Percentiles rank a stretch among this genome's conserved stretches.
These are phyloP conservation scores for Aspergillus asperescens DNA, from an alignment of 495 filamentous ascomycete species.

Conservation along the genomic window DNA sequence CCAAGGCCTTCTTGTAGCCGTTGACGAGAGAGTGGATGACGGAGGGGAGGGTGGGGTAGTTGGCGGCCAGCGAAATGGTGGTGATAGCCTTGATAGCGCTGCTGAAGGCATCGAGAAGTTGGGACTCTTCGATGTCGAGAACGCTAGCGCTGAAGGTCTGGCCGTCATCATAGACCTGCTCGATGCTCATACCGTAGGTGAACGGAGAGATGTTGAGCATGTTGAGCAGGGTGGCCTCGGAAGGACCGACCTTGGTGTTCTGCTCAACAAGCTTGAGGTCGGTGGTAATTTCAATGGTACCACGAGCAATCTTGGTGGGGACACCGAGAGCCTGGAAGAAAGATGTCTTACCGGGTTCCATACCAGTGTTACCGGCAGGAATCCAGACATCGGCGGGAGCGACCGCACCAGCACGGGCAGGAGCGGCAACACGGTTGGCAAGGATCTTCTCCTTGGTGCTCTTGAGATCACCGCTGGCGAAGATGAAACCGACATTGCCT, in stretches of 20 bases:
- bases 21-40: slow-evolving; percentile 94
- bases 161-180: slow-evolving; percentile 93
- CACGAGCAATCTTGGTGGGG: slow-evolving; percentile 99
- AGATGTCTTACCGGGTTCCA: slow-evolving; percentile 99
- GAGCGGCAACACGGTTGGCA: slow-evolving; percentile 92
- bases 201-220: slow-evolving; percentile 99
- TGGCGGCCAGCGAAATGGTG: slow-evolving; percentile 79
- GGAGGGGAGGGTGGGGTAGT: slow-evolving; percentile 95
- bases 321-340: slow-evolving; percentile 99
- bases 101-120: slow-evolving; percentile 80
- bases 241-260: slow-evolving; percentile 90
- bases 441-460: slow-evolving; percentile 87
- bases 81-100: slow-evolving; percentile 83
- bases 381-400: slow-evolving; percentile 87
- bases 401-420: slow-evolving; percentile 92
- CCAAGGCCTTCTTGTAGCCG: slow-evolving; percentile 92
- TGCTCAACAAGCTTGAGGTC: slow-evolving; percentile 97
- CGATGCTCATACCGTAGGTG: slow-evolving; percentile 97
- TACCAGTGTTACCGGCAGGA: slow-evolving; percentile 97
- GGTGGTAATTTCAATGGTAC: slow-evolving; percentile 99
- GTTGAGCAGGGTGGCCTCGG: slow-evolving; percentile 97
- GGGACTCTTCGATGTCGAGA: slow-evolving; percentile 87
- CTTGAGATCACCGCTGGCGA: slow-evolving; percentile 97
- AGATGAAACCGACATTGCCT: slow-evolving; percentile 98
- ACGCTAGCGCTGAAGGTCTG: slow-evolving; percentile 80